A percentile compares a stretch with the other conserved stretches of the same genome.
Evolutionary conservation across 805 yeast species (phyloP).

Genomic region (Metschnikowia shivogae): DNA sequence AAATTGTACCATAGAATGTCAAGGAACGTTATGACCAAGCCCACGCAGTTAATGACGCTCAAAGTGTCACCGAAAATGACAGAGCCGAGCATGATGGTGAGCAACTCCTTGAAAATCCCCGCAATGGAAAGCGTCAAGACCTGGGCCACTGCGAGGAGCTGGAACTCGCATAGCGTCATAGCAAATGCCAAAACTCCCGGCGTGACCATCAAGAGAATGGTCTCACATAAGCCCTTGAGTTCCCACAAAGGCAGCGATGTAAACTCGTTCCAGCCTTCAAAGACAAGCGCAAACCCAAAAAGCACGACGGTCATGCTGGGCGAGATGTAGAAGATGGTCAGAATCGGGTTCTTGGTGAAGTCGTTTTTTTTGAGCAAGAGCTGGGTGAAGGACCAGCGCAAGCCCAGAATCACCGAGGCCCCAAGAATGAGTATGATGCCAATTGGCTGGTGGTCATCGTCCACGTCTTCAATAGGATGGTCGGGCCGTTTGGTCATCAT

Average conservation of each 20-base stretch:
- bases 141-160: conserved; percentile 73
- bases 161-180: conserved; percentile 86
- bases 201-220: conserved; percentile 56
- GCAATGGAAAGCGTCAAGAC: conserved; percentile 85
- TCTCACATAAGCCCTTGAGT: conserved; percentile 50
- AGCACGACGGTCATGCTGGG: conserved; percentile 76
- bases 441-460: conserved; percentile 24
- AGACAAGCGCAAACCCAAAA: conserved; percentile 53
- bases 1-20: conserved; percentile 85
- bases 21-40: conserved; percentile 66
- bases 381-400: conserved; percentile 95
- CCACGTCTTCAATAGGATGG: conserved; percentile 16
- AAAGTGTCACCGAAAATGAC: conserved; percentile 72
- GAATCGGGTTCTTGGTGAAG: conserved; percentile 67
- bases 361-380: conserved; percentile 60
- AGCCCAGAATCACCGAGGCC: conserved; percentile 80
- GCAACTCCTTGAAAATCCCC: conserved; percentile 87
- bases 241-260: conserved; percentile 58
- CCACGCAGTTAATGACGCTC: conserved; percentile 63
- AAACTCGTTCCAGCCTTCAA: conserved; percentile 67
- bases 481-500: conserved; percentile 67
- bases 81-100: conserved; percentile 71
- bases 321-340: conserved; percentile 77
- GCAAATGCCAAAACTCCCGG: conserved; percentile 88
- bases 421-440: conserved; percentile 74